A percentile compares a stretch with the other conserved stretches of the same genome.
Conservation (phyloP, 2,329 filamentous ascomycete species). For the Fusarium secorum region DNA sequence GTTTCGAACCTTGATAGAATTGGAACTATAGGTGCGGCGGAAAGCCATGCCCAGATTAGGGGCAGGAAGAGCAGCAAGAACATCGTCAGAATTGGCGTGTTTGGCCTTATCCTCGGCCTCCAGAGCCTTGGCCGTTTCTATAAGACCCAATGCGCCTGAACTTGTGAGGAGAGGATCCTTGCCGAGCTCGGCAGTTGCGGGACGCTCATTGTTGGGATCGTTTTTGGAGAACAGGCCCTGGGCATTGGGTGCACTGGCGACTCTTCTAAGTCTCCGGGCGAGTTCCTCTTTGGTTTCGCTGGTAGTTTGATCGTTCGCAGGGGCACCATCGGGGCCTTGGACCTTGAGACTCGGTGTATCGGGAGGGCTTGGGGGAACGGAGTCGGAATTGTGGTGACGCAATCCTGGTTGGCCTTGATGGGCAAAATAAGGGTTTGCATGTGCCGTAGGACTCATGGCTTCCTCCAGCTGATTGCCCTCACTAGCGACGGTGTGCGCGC, state of each 20-base stretch:
- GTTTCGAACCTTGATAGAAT: conserved; percentile 97
- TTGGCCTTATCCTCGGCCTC: conserved; percentile 46
- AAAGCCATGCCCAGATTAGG: conserved; percentile 77
- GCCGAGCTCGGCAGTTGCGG: conserved; percentile 84
- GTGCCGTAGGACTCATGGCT: conserved; percentile 86
- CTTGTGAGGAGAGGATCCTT: conserved; percentile 76
- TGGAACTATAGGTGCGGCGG: conserved; percentile 95
- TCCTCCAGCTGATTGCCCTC: conserved; percentile 93
- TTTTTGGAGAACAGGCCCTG: conserved; percentile 81
- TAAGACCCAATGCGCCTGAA: conserved; percentile 50
- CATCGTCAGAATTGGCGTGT: conserved; percentile 56
- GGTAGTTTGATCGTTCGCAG: conserved; percentile 70
- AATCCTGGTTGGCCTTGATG: conserved; percentile 94
- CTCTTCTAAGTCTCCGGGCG: conserved; percentile 88
- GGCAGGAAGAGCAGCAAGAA: conserved; percentile 69
- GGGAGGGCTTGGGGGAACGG: conserved; percentile 89
- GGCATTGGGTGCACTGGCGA: conserved; percentile 95
- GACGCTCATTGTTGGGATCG: conserved; percentile 68
- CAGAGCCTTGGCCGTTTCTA: conserved; percentile 43
- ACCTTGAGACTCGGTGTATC: conserved; percentile 84
- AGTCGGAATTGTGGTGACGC: conserved; percentile 93
- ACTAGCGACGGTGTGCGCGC: conserved; percentile 89
- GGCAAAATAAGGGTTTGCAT: conserved; percentile 96
- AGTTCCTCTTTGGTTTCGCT: conserved; percentile 91
- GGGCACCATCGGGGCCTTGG: conserved; percentile 69